These are phyloP conservation scores for Periconia digitata DNA, from an alignment of 2,329 filamentous ascomycete species.

Conservation along the genomic window DNA sequence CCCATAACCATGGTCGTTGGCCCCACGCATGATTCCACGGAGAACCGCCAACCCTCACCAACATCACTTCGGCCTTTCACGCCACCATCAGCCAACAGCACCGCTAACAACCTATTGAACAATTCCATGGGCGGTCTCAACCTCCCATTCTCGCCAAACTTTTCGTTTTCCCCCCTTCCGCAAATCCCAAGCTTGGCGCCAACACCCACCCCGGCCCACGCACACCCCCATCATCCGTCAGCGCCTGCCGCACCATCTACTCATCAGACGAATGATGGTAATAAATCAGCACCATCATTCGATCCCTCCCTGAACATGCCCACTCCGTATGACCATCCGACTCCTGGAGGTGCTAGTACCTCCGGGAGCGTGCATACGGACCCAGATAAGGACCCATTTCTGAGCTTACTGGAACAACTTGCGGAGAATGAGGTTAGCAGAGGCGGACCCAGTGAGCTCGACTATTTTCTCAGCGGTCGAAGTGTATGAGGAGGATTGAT, in stretches of 20 bases:
- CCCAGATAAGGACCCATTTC: constrained; percentile 75
- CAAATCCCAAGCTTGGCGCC: constrained; percentile 36
- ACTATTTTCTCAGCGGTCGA: constrained; percentile 66
- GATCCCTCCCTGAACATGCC: constrained; percentile 47
- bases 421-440: constrained; percentile 75
- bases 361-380: constrained; percentile 44
- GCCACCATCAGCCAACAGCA: constrained; percentile 24
- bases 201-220: constrained; percentile 28
- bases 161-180: constrained; percentile 39
- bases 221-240: constrained; percentile 16
- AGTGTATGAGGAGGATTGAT: constrained; percentile 18
- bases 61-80: constrained; percentile 29
- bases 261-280: constrained; percentile 10
- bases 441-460: constrained; percentile 72
- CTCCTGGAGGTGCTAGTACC: constrained; percentile 48
- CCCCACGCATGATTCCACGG: constrained; percentile 21
- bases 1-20: constrained; percentile 17
- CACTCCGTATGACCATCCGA: constrained; percentile 45
- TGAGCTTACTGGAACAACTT: constrained; percentile 77
- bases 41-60: constrained; percentile 20
- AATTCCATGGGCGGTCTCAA: constrained; percentile 18
- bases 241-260: constrained; percentile 1
- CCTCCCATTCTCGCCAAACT: constrained; percentile 47
- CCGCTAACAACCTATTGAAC: constrained; percentile 15
- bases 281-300: constrained; percentile 24